Percentiles rank a stretch among this genome's conserved stretches.
Evolutionary conservation across 2,329 filamentous ascomycete genomes (phyloP).

Genomic region (Dothidotthia symphoricarpi): DNA sequence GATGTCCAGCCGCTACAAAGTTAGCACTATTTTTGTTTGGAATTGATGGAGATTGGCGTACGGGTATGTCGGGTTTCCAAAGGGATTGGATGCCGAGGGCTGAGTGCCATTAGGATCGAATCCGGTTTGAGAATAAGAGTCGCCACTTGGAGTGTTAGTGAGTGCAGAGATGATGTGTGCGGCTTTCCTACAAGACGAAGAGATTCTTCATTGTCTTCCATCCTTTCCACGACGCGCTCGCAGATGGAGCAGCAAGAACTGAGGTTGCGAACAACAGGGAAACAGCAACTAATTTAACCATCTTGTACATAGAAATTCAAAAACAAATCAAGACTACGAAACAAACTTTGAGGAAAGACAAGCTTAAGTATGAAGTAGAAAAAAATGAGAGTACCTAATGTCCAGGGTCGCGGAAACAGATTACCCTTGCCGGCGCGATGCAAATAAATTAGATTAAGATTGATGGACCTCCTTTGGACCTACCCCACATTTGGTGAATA

Average conservation of each 20-base stretch:
- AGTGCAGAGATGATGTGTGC: background rate
- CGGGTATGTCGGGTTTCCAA: slow-evolving; percentile 61
- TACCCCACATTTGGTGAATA: slow-evolving; percentile 17
- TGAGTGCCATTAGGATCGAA: slow-evolving; percentile 56
- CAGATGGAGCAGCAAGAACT: slow-evolving; percentile 21
- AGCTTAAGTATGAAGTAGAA: slow-evolving; percentile 9
- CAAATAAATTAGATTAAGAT: slow-evolving; percentile 30
- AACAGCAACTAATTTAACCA: slow-evolving; percentile 25
- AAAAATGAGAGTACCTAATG: slow-evolving; percentile 11
- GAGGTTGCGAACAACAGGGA: slow-evolving; percentile 21
- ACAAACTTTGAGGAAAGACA: slow-evolving; percentile 1
- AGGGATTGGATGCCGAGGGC: slow-evolving; percentile 55
- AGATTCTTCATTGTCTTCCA: slow-evolving; percentile 37
- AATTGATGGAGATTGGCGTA: no score
- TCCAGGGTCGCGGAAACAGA: slow-evolving; percentile 15
- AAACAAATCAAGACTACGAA: background rate
- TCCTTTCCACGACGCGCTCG: slow-evolving; percentile 27
- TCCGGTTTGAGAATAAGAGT: slow-evolving; percentile 60
- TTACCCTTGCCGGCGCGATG: slow-evolving; percentile 16
- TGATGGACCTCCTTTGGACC: slow-evolving; percentile 12
- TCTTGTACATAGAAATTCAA: slow-evolving; percentile 5
- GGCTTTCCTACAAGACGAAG: slow-evolving; percentile 32
- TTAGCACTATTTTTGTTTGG: no score
- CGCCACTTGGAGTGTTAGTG: slow-evolving; percentile 45
- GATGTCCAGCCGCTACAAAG: slow-evolving; percentile 34